These are phyloP conservation scores for Aspergillus alliaceus DNA, from an alignment of 2,329 filamentous ascomycete genomes.

Conservation along the genomic window DNA sequence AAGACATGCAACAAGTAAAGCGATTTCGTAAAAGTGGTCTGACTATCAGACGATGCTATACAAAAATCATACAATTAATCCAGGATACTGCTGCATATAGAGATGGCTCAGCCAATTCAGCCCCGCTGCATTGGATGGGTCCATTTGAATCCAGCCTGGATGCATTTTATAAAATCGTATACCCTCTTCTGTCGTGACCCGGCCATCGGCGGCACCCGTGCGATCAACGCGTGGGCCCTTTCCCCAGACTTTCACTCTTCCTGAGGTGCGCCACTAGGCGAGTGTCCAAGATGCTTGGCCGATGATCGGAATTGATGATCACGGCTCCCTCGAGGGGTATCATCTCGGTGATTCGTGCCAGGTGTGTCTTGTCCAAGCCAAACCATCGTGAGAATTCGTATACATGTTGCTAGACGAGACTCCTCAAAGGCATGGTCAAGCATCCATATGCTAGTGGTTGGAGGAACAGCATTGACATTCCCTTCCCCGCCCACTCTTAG, in stretches of 20 bases:
- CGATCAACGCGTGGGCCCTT: conserved; percentile 6
- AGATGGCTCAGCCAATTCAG: neutral
- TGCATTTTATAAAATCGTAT: conserved; percentile 7
- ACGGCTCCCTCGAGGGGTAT: neutral
- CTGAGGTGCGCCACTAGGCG: neutral
- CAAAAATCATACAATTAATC: neutral
- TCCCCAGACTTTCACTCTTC: conserved; percentile 4
- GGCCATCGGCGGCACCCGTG: conserved; percentile 14
- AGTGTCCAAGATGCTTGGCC: neutral
- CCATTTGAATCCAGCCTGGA: neutral
- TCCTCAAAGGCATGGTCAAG: neutral
- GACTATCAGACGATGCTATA: neutral
- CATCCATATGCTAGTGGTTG: neutral
- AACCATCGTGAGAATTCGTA: neutral
- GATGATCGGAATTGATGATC: neutral
- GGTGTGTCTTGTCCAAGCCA: neutral
- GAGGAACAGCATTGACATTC: neutral
- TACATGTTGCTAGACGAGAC: neutral
- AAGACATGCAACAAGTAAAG: neutral
- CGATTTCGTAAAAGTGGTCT: neutral
- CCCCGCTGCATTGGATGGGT: neutral
- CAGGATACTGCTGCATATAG: neutral
- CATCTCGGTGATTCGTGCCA: neutral
- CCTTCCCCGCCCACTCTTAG: conserved; percentile 2
- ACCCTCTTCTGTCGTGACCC: neutral